Base-by-base conservation (phyloP, 768 basidiomycete genomes). In the Roridomyces roridus region DNA sequence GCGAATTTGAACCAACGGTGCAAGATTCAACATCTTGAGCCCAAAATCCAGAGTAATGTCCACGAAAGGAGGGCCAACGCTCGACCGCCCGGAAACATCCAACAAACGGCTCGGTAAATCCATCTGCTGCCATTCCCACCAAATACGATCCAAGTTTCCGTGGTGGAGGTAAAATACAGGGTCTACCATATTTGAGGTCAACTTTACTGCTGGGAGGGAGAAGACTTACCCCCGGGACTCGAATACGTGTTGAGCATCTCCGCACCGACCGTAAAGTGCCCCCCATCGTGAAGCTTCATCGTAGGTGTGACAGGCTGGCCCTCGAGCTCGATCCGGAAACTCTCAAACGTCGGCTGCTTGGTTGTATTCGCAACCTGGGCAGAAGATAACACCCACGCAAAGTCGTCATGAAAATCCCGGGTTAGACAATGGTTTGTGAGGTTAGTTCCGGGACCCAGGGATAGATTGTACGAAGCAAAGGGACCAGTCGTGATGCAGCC, bases 311-410 rank as follows among this genome's bases (percentile, higher is more conserved):
- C 40, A 7, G 70, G 69, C 20, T 47, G 37, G 4, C 77, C 75
- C 47, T 77, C 76, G 1, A 77, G 64, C 55, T 76, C 70, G 5
- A 69, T 62, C 17, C 73, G 66, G 55, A 79, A 77, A 18, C 31
- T 37, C 47, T 76, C 71, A 23, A 70, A 77, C 4, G 60, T 69
- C 4, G 65, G 59, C 45, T 67, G 63, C 15, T 65, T 63, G 1
- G 67, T 70, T 0, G 68, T 66, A 25, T 66, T 64, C 1, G 56
- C 66, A 0, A 75, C 62, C 10, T 65, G 59, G 2, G 29, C 58
- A 24, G 59, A 67, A 20, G 57, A 67, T n/a, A 70, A 43, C 23
- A 51, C 66, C 25, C 53, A 52, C 8, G 35, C 46, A 28, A 54
- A 56, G 4, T 47, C 43, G 39, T 68, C 53, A 21, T 71, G 60